These are phyloP conservation scores for Postia placenta DNA, from an alignment of 768 basidiomycete species.

Conservation along the genomic window DNA sequence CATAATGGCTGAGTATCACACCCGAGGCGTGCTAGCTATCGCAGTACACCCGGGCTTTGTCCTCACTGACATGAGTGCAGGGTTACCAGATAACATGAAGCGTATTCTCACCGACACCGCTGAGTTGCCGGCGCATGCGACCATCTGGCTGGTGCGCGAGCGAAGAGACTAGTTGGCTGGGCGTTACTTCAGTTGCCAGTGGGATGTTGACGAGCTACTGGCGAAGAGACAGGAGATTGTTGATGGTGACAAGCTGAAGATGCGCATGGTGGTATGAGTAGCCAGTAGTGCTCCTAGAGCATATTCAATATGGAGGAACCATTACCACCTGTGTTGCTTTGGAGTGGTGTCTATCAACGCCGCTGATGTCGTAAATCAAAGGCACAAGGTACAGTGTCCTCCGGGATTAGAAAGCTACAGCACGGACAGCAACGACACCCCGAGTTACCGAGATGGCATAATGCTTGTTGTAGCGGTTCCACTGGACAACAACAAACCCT, in stretches of 20 bases:
- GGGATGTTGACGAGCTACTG: not conserved
- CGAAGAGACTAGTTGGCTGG: slow-evolving; percentile 5
- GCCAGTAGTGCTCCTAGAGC: too few relatives aligned
- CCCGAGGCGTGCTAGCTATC: not conserved
- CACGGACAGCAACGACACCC: too few relatives aligned
- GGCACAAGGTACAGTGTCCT: too few relatives aligned
- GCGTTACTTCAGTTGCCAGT: not conserved
- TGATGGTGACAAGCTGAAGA: not conserved
- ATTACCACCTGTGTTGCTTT: too few relatives aligned
- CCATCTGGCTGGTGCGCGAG: slow-evolving; percentile 6
- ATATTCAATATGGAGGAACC: too few relatives aligned
- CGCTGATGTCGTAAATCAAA: too few relatives aligned
- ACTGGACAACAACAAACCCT: too few relatives aligned
- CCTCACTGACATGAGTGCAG: slow-evolving; percentile 8
- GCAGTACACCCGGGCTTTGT: slow-evolving; percentile 3
- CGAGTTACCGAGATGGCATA: too few relatives aligned
- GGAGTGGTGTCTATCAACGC: too few relatives aligned
- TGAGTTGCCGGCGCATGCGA: slow-evolving; percentile 2
- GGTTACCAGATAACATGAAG: not conserved
- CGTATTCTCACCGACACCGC: slow-evolving; percentile 4
- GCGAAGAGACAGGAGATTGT: not conserved
- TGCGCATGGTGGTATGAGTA: not conserved
- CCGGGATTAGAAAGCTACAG: too few relatives aligned
- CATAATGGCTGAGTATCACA: not conserved
- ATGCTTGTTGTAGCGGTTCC: too few relatives aligned